Evolutionary conservation across 371 early-diverging fungal genomes (phyloP).

Genomic region (Lichtheimia corymbifera): DNA sequence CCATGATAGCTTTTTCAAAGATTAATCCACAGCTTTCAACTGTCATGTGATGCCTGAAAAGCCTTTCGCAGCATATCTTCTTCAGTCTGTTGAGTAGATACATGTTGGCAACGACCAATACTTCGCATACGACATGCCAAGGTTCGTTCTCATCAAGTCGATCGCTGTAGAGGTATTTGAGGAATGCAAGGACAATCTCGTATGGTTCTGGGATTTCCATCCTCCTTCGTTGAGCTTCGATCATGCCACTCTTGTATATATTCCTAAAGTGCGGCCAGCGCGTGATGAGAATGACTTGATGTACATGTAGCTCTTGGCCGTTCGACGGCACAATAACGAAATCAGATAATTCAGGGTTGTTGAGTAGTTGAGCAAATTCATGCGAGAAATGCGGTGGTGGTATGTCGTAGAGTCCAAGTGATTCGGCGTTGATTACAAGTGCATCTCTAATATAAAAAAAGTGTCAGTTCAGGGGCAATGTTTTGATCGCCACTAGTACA

Average conservation of each 20-base stretch:
- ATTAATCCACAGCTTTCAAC: slow-evolving; percentile 55
- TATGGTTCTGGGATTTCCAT: slow-evolving; percentile 66
- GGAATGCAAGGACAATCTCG: slow-evolving; percentile 57
- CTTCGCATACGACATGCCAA: slow-evolving; percentile 53
- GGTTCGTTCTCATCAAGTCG: slow-evolving; percentile 47
- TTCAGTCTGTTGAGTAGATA: slow-evolving; percentile 63
- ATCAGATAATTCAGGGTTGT: slow-evolving; percentile 63
- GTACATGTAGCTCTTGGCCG: slow-evolving; percentile 58
- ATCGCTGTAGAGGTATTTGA: slow-evolving; percentile 71
- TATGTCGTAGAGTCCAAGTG: slow-evolving; percentile 59
- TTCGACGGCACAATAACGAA: slow-evolving; percentile 56
- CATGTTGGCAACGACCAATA: slow-evolving; percentile 65
- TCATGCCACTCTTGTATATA: slow-evolving; percentile 67
- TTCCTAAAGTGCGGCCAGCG: slow-evolving; percentile 76
- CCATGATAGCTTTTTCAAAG: slow-evolving; percentile 59
- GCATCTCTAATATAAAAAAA: slow-evolving; percentile 36
- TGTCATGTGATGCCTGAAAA: slow-evolving; percentile 52
- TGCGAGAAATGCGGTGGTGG: slow-evolving; percentile 42
- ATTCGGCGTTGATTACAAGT: slow-evolving; percentile 58
- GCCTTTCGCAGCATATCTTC: slow-evolving; percentile 55
- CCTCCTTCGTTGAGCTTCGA: slow-evolving; percentile 54
- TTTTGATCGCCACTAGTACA: slow-evolving; percentile 1
- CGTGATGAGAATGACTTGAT: slow-evolving; percentile 64
- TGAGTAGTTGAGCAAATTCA: slow-evolving; percentile 56
- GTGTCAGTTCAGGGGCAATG: neutral